phyloP scores from a whole-genome alignment of 2,329 filamentous ascomycete genomes.

The Xylaria sp. region DNA sequence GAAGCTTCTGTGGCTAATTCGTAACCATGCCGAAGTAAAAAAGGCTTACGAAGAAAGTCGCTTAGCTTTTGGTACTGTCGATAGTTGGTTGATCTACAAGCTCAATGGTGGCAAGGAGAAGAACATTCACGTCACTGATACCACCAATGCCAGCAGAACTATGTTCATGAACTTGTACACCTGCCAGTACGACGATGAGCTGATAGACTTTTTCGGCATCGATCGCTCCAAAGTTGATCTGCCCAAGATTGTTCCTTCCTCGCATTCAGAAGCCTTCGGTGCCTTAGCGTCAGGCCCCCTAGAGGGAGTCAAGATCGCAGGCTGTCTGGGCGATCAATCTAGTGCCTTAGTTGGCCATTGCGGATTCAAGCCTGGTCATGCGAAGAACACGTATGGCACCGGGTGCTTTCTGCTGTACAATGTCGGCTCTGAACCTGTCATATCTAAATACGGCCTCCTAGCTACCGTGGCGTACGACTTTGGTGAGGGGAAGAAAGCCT shows the following conservation, averaged over 20 bases:
- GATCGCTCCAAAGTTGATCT: constrained; percentile 74
- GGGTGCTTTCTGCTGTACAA: constrained; percentile 93
- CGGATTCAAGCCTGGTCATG: constrained; percentile 82
- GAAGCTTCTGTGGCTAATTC: constrained; percentile 85
- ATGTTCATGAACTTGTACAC: constrained; percentile 95
- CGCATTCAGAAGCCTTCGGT: constrained; percentile 79
- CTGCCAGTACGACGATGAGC: constrained; percentile 79
- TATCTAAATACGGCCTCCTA: constrained; percentile 83
- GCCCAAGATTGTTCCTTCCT: constrained; percentile 86
- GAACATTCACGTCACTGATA: constrained; percentile 81
- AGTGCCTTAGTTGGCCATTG: constrained; percentile 87
- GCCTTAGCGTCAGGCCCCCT: constrained; percentile 72
- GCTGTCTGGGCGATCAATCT: constrained; percentile 88
- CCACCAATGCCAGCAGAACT: constrained; percentile 87
- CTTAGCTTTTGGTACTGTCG: constrained; percentile 86
- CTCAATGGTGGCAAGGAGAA: constrained; percentile 79
- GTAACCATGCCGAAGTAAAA: constrained; percentile 75
- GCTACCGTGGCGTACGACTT: constrained; percentile 92
- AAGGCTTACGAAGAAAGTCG: constrained; percentile 80
- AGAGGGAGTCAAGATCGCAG: constrained; percentile 78
- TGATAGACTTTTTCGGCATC: constrained; percentile 83
- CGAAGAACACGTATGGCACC: constrained; percentile 93
- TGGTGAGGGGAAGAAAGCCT: constrained; percentile 68
- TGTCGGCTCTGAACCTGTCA: constrained; percentile 84
- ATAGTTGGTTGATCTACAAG: constrained; percentile 88